Base-by-base conservation (phyloP, 371 early-diverging fungal species). In the Parasitella parasitica region DNA sequence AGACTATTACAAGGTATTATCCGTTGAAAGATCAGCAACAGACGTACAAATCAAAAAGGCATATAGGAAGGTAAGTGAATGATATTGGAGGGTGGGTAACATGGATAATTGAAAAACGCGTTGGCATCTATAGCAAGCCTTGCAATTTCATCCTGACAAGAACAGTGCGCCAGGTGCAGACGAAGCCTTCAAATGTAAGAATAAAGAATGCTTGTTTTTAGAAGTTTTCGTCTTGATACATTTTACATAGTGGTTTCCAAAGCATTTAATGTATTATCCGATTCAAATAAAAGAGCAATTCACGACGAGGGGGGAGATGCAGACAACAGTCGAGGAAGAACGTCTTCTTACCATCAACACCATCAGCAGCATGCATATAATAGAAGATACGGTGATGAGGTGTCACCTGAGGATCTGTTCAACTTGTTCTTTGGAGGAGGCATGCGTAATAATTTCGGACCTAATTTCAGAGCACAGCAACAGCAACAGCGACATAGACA, bases 61-160 rank as follows among this genome's bases (percentile, higher is more conserved):
- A 16, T 99, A 97, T 76, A 85, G 35, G 2, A 28, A 56, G 32
- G 16, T 22, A n/a, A 37, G 32, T 48, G 11, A 20, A 7, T 4
- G 4, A 39, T 20, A 2, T 7, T n/a, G n/a, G 4, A 7, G 20
- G 6, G 18, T 6, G 1, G 8, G 18, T 8, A 20, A 11, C 11
- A 16, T 11, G 22, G 2, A 15, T 9, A 26, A 27, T 15, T 27
- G n/a, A 49, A 27, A 49, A 27, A 28, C 43, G 7, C 12, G 38
- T 54, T 26, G 15, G 50, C 38, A 11, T 15, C 2, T 16, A n/a
- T 78, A 93, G 92, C 76, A 97, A 50, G 98, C 98, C n/a, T 80
- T 95, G 55, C 91, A 91, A 71, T 98, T 94, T 74, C 99, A 99
- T 77, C 99, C 99, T 1, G 99, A 98, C 73, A 98, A 96, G 72